phyloP scores from a whole-genome alignment of 1,139 yeast genomes.

The Fermentozyma sake region DNA sequence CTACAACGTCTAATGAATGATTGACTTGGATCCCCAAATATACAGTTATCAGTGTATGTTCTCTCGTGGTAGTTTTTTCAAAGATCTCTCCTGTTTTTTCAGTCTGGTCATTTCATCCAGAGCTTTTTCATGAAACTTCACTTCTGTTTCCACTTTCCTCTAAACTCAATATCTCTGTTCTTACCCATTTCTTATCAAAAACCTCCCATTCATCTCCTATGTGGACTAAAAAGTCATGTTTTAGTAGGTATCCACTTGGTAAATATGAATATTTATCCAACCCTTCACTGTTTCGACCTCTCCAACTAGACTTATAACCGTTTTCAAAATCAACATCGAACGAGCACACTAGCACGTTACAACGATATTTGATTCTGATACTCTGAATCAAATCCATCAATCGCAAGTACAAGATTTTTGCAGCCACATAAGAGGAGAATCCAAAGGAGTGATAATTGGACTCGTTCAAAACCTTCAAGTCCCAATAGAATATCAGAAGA shows the following conservation, averaged over 20 bases:
- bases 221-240: conserved; percentile 8
- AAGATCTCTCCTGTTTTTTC: too few relatives aligned
- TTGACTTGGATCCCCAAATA: too few relatives aligned
- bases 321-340: conserved; percentile 30
- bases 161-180: neutral
- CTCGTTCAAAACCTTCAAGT: conserved; percentile 15
- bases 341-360: conserved; percentile 30
- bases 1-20: too few relatives aligned
- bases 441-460: conserved; percentile 12
- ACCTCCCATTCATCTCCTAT: neutral
- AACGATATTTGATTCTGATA: conserved; percentile 17
- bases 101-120: too few relatives aligned
- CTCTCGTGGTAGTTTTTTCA: too few relatives aligned
- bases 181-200: neutral
- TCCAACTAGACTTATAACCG: conserved; percentile 20
- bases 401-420: conserved; percentile 13
- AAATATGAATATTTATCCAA: conserved; percentile 4
- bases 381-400: conserved; percentile 11
- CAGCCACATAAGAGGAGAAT: conserved; percentile 6
- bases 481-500: conserved; percentile 33
- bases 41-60: too few relatives aligned
- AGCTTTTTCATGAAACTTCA: too few relatives aligned
- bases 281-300: too few relatives aligned
- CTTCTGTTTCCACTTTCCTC: too few relatives aligned
- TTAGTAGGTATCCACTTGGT: conserved; percentile 7